Conservation (phyloP, 2,329 filamentous ascomycete genomes). For the Alternaria incomplexa region DNA sequence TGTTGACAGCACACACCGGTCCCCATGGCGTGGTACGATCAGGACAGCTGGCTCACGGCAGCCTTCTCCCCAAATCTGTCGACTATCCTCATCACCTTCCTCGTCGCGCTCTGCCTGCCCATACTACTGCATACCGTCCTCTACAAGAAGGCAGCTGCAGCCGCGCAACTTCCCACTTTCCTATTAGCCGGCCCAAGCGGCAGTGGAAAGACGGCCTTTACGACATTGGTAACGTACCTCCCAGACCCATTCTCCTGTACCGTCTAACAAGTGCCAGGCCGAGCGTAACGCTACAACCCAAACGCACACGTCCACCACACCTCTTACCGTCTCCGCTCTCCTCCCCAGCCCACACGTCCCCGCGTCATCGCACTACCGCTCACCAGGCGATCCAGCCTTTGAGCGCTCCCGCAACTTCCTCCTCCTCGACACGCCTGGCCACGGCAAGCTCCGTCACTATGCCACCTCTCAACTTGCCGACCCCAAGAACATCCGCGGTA, state of each 20-base stretch:
- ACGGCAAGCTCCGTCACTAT: conserved; percentile 85
- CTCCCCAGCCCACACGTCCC: conserved; percentile 63
- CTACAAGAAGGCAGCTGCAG: conserved; percentile 70
- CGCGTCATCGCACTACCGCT: conserved; percentile 68
- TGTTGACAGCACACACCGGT: background rate
- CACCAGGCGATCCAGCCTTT: conserved; percentile 66
- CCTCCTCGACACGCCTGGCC: conserved; percentile 88
- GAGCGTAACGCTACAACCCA: conserved; percentile 61
- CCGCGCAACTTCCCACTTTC: conserved; percentile 71
- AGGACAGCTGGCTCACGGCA: conserved; percentile 54
- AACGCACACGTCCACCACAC: conserved; percentile 58
- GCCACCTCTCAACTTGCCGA: conserved; percentile 62
- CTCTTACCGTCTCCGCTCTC: conserved; percentile 64
- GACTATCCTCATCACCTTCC: conserved; percentile 69
- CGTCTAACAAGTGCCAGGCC: conserved; percentile 41
- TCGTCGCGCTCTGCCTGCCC: conserved; percentile 76
- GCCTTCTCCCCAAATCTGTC: conserved; percentile 53
- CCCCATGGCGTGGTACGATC: conserved; percentile 46
- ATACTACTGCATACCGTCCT: conserved; percentile 78
- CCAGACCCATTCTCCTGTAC: background rate
- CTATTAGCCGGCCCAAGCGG: conserved; percentile 81
- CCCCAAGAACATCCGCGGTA: conserved; percentile 64
- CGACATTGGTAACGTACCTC: conserved; percentile 69
- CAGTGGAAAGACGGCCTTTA: conserved; percentile 84
- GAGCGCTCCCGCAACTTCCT: conserved; percentile 68